Conservation (phyloP, 1,139 yeast species). For the Candida mesenterica region DNA sequence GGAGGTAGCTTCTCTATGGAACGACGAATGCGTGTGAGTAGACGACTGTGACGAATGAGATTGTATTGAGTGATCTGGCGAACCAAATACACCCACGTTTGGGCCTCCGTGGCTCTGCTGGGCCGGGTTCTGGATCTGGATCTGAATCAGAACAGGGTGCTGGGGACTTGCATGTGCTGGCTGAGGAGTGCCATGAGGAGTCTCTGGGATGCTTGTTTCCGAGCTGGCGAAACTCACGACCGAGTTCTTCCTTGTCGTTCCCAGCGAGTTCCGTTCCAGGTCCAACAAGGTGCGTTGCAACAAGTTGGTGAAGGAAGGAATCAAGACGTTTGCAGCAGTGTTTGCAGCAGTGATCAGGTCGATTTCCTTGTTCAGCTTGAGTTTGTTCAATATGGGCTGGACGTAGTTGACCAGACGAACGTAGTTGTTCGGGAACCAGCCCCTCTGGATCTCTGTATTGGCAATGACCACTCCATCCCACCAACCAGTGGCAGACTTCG, state of each 20-base stretch:
- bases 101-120: background rate
- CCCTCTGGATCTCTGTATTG: slow-evolving; percentile 47
- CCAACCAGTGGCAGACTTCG: slow-evolving; percentile 63
- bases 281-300: slow-evolving; percentile 39
- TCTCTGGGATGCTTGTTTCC: slow-evolving; percentile 17
- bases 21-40: background rate
- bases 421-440: slow-evolving; percentile 74
- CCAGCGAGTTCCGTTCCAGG: slow-evolving; percentile 29
- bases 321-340: slow-evolving; percentile 49
- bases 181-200: background rate
- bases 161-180: slow-evolving; percentile 9
- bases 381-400: slow-evolving; percentile 43
- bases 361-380: slow-evolving; percentile 41
- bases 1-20: background rate
- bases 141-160: slow-evolving; percentile 18
- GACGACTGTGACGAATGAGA: background rate
- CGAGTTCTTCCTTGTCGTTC: slow-evolving; percentile 43
- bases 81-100: slow-evolving; percentile 6
- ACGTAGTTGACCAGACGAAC: slow-evolving; percentile 50
- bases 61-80: background rate
- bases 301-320: slow-evolving; percentile 43
- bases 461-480: slow-evolving; percentile 67
- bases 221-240: slow-evolving; percentile 50
- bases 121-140: background rate
- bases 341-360: slow-evolving; percentile 50